Evolutionary conservation across 345 rosid genomes (phyloP).

Genomic region (Citrus trifoliata): DNA sequence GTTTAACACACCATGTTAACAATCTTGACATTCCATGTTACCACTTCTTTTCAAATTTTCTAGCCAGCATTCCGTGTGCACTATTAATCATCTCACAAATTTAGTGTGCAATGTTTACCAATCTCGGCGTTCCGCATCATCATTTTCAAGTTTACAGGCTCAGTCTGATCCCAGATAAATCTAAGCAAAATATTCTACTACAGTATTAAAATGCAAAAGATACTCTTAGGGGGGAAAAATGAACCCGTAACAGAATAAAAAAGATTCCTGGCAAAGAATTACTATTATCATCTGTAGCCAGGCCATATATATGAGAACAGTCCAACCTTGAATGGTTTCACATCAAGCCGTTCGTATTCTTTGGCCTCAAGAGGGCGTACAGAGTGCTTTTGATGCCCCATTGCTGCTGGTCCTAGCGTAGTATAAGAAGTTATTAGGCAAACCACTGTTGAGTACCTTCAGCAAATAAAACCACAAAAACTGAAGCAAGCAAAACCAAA

Average conservation of each 20-base stretch:
- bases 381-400: constrained; percentile 44
- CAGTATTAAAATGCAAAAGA: neutral
- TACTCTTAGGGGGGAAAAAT: neutral
- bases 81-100: neutral
- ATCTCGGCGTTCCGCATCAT: neutral
- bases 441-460: neutral
- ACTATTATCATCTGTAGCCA: neutral
- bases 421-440: constrained; percentile 10
- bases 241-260: neutral
- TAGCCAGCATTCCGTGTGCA: neutral
- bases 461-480: neutral
- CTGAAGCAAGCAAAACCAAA: neutral
- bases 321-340: constrained; percentile 50
- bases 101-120: neutral
- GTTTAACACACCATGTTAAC: neutral
- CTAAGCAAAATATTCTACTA: neutral
- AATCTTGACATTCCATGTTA: neutral
- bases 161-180: neutral
- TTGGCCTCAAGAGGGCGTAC: constrained; percentile 49
- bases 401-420: constrained; percentile 37
- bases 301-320: constrained; percentile 1
- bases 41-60: neutral
- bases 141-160: neutral
- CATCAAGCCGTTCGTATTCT: constrained; percentile 51
- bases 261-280: neutral